phyloP scores from a whole-genome alignment of 192 early-diverging fungal species.

The Backusella tarrabulga region DNA sequence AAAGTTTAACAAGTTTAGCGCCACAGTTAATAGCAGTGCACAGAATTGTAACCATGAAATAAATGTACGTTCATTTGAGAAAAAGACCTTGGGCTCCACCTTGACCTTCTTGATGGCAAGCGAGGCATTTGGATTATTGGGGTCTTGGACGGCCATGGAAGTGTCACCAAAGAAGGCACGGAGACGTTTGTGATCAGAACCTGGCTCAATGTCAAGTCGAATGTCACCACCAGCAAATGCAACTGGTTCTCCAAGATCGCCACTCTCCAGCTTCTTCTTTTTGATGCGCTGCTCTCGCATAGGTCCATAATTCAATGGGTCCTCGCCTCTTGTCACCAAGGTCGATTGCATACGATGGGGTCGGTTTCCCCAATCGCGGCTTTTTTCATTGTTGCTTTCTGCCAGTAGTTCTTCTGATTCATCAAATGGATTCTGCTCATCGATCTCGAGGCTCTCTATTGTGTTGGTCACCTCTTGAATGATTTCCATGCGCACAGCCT shows the following conservation, averaged over 20 bases:
- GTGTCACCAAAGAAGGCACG: not conserved
- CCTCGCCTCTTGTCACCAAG: not conserved
- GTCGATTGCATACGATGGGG: constrained; percentile 13
- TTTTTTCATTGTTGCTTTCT: not conserved
- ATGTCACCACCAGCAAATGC: not conserved
- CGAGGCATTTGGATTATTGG: constrained; percentile 2
- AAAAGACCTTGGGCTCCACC: constrained; percentile 86
- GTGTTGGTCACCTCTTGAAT: constrained; percentile 41
- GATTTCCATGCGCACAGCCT: constrained; percentile 22
- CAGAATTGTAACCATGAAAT: constrained; percentile 80
- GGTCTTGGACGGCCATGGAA: not conserved
- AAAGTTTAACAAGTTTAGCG: constrained; percentile 74
- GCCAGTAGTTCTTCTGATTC: not conserved
- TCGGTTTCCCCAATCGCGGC: constrained; percentile 2
- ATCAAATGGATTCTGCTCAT: not conserved
- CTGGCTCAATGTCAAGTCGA: not conserved
- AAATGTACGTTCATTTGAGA: constrained; percentile 90
- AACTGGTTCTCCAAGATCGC: constrained; percentile 13
- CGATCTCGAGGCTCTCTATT: not conserved
- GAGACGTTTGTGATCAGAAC: not conserved
- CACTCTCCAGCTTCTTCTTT: constrained; percentile 2
- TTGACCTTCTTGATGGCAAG: constrained; percentile 48
- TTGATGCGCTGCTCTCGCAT: not conserved
- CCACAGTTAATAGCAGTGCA: constrained; percentile 68
- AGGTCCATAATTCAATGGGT: constrained; percentile 15